Conservation (phyloP, 2,329 filamentous ascomycete genomes). For the Emergomyces orientalis region DNA sequence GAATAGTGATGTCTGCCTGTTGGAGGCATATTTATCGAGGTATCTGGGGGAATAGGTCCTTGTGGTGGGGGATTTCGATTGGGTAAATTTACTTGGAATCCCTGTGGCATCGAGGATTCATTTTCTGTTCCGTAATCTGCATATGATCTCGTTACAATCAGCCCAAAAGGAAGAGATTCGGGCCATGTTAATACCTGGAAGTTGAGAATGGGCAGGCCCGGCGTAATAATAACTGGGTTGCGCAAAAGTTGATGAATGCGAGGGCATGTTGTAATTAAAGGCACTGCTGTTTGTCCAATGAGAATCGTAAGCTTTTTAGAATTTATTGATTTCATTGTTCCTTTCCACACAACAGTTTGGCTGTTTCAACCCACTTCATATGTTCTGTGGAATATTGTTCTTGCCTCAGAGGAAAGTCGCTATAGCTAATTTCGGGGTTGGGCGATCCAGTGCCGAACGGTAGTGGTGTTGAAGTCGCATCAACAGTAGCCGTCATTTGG, state of each 20-base stretch:
- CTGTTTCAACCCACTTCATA: slow-evolving; percentile 6
- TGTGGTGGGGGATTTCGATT: slow-evolving; percentile 1
- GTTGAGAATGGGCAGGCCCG: slow-evolving; percentile 2
- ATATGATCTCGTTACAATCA: background rate
- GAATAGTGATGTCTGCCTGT: background rate
- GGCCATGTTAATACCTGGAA: slow-evolving; percentile 9
- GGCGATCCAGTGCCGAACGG: background rate
- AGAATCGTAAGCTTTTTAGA: background rate
- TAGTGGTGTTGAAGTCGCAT: background rate
- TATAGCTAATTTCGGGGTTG: background rate
- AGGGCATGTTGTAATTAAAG: background rate
- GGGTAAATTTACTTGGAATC: slow-evolving; percentile 3
- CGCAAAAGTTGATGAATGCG: background rate
- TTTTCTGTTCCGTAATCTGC: slow-evolving; percentile 9
- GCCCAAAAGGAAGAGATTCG: background rate
- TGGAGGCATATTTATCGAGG: background rate
- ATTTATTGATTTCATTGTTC: background rate
- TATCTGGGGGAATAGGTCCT: slow-evolving; percentile 6
- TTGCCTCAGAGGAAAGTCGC: background rate
- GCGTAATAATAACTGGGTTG: slow-evolving; percentile 4
- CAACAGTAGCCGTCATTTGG: slow-evolving; percentile 5
- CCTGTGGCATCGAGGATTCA: slow-evolving; percentile 3
- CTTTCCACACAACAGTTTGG: background rate
- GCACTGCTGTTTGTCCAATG: background rate
- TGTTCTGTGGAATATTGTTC: background rate